Conservation (phyloP, 2,329 filamentous ascomycete species). For the Monascus ruber region DNA sequence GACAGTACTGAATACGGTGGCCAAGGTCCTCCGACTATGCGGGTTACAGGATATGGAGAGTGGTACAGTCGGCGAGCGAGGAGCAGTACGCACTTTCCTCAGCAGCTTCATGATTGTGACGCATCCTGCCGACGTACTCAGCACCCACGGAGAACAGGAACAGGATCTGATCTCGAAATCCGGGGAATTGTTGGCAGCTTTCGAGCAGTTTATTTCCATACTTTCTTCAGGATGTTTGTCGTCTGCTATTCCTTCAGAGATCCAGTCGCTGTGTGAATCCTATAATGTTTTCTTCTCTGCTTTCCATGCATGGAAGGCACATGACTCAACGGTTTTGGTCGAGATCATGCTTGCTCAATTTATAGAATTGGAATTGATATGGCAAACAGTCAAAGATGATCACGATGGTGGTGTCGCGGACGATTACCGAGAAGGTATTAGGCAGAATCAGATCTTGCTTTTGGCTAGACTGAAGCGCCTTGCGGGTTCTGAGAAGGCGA, state of each 20-base stretch:
- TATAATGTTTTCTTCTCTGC: slow-evolving; percentile 51
- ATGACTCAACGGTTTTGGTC: slow-evolving; percentile 51
- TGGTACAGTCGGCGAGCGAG: slow-evolving; percentile 36
- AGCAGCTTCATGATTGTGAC: slow-evolving; percentile 53
- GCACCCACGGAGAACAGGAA: slow-evolving; percentile 51
- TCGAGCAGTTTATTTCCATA: slow-evolving; percentile 42
- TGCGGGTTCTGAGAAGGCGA: slow-evolving; percentile 49
- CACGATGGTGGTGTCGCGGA: slow-evolving; percentile 49
- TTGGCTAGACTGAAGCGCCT: slow-evolving; percentile 52
- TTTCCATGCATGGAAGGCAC: slow-evolving; percentile 55
- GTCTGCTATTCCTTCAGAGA: slow-evolving; percentile 35
- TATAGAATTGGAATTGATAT: slow-evolving; percentile 54
- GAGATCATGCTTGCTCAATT: slow-evolving; percentile 58
- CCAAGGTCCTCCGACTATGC: slow-evolving; percentile 45
- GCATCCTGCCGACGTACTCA: slow-evolving; percentile 50
- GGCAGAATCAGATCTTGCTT: slow-evolving; percentile 53
- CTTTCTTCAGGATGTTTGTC: slow-evolving; percentile 33
- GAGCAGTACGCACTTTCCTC: slow-evolving; percentile 49
- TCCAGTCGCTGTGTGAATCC: slow-evolving; percentile 41
- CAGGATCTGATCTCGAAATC: slow-evolving; percentile 51
- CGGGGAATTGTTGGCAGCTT: slow-evolving; percentile 44
- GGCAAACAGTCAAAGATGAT: slow-evolving; percentile 56
- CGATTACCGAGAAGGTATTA: slow-evolving; percentile 54
- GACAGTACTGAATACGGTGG: slow-evolving; percentile 41
- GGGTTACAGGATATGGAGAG: slow-evolving; percentile 42